Base-by-base conservation (phyloP, 2,329 filamentous ascomycete species). In the Raffaelea ambrosiae region DNA sequence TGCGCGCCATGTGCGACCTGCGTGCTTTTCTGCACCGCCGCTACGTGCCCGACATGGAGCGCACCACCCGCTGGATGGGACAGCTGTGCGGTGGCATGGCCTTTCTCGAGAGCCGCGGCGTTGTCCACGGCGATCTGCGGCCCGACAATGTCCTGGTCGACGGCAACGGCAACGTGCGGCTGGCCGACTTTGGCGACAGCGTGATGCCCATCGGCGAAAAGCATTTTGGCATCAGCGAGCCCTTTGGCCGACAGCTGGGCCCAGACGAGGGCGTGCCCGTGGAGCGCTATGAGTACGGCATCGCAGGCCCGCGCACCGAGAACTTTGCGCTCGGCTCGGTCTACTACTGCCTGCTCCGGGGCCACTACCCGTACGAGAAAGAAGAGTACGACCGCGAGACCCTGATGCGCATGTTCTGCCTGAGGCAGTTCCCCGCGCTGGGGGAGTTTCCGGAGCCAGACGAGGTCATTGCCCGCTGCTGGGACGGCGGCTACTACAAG, bases 121-220 rank as follows among this genome's bases (percentile, higher is more conserved):
- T 43, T 7, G 41, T 20, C 13, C 41, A 43, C 26, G 23, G 41
- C 41, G 41, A 43, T 23, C 23, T 43, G 41, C 41, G 23, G 10
- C 41, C 41, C 14, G 41, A 43, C 41, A 43, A 43, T 23, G 16
- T 43, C 3, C 23, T 43, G 23, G 26, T 43, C 11, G 41, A 43
- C 23, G 5, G 18, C 10, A 31, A 20, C 26, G 41, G 20, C 41
- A 31, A 43, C 29, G 18, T 35, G 3, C 10, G 23, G 3, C 5
- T 43, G 4, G 8, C 8, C n/a, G 41, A 43, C 23, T 21, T 43
- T 19, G 41, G 18, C 22, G 16, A 20, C 23, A 41, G 14, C 9
- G 9, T 22, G 35, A 41, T 23, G 18, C 39, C 39, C 5, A 23
- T 41, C 39, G 39, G 39, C 11, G 39, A 41, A 20, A 5, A 23